A percentile compares a stretch with the other conserved stretches of the same genome.
These are phyloP conservation scores for Termitomyces sp. DNA, from an alignment of 768 basidiomycete genomes.

Conservation along the genomic window DNA sequence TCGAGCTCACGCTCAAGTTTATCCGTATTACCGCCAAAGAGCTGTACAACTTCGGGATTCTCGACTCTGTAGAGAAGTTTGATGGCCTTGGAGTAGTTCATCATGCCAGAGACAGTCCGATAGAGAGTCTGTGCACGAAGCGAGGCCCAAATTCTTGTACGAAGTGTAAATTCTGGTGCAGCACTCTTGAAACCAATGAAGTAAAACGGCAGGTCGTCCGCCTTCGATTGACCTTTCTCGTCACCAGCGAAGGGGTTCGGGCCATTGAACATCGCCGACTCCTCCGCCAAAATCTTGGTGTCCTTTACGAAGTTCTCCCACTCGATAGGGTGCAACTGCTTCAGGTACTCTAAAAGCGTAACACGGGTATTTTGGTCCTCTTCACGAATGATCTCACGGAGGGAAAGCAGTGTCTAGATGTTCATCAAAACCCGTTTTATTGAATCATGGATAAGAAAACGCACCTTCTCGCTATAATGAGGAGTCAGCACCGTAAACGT, in stretches of 20 bases:
- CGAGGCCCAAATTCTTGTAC: constrained; percentile 99
- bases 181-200: constrained; percentile 99
- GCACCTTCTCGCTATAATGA: constrained; percentile 96
- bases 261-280: constrained; percentile 83
- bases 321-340: constrained; percentile 95
- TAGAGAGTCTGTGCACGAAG: constrained; percentile 98
- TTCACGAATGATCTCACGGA: constrained; percentile 97
- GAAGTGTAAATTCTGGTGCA: constrained; percentile 95
- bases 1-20: constrained; percentile 94
- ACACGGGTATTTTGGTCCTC: constrained; percentile 97
- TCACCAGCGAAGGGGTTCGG: constrained; percentile 58
- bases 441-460: constrained; percentile 9
- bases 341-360: constrained; percentile 95
- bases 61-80: constrained; percentile 99
- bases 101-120: constrained; percentile 98
- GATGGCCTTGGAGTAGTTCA: constrained; percentile 99
- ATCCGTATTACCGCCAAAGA: constrained; percentile 97
- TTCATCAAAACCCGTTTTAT: neutral
- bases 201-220: constrained; percentile 94
- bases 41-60: constrained; percentile 97
- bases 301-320: constrained; percentile 99
- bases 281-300: constrained; percentile 97
- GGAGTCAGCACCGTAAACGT: constrained; percentile 98
- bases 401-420: constrained; percentile 80
- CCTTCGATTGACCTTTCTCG: constrained; percentile 82